Evolutionary conservation across 2,329 filamentous ascomycete species (phyloP).

Genomic region (Didymella glomerata): DNA sequence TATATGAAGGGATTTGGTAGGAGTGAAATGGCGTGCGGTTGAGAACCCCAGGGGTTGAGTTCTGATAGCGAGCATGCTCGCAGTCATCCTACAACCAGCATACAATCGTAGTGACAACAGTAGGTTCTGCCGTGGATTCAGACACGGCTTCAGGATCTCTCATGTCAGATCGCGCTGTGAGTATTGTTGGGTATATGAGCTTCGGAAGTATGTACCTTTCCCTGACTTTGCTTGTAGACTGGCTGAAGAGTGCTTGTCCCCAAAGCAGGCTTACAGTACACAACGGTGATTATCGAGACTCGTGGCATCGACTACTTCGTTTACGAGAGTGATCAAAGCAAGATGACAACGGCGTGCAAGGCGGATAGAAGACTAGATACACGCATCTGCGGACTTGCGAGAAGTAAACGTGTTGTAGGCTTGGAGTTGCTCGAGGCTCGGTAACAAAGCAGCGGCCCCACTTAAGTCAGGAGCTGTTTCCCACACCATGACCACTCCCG

Average conservation of each 20-base stretch:
- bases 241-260: neutral
- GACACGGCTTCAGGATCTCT: too few relatives aligned
- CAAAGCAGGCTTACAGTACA: neutral
- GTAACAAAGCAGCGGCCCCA: neutral
- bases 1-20: neutral
- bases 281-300: neutral
- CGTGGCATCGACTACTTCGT: neutral
- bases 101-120: too few relatives aligned
- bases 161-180: too few relatives aligned
- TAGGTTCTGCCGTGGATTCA: too few relatives aligned
- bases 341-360: neutral
- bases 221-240: too few relatives aligned
- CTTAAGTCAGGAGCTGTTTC: neutral
- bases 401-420: neutral
- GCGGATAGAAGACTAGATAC: too few relatives aligned
- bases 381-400: neutral
- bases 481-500: neutral
- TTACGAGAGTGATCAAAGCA: neutral
- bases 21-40: neutral
- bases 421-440: neutral
- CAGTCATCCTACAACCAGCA: neutral
- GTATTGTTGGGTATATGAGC: too few relatives aligned
- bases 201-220: too few relatives aligned
- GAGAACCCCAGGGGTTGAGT: neutral
- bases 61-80: neutral